phyloP scores from a whole-genome alignment of 192 early-diverging fungal genomes.

The Geosiphon pyriformis region DNA sequence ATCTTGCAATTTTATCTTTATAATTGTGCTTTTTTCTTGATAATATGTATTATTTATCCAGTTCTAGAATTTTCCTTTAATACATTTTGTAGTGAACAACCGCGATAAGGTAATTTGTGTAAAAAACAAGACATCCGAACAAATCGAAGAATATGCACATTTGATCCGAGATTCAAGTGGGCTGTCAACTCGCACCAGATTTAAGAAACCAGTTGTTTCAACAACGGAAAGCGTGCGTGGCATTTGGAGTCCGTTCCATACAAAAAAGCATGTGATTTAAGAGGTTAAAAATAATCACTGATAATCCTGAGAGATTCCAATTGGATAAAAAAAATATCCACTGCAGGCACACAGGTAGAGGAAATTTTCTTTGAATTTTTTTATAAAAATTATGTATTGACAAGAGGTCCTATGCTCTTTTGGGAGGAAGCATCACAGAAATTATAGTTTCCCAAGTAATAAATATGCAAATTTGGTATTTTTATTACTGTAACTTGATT shows the following conservation, averaged over 20 bases:
- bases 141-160: conserved; percentile 58
- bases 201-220: conserved; percentile 70
- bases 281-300: too few species aligned
- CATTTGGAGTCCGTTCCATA: conserved; percentile 80
- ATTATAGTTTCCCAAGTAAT: too few species aligned
- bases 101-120: conserved; percentile 62
- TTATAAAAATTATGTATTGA: too few species aligned
- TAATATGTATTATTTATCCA: background rate
- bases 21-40: background rate
- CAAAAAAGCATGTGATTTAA: conserved; percentile 60
- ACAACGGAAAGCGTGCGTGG: conserved; percentile 74
- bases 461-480: too few species aligned
- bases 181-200: conserved; percentile 46
- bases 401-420: too few species aligned
- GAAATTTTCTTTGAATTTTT: too few species aligned
- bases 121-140: conserved; percentile 50
- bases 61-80: background rate
- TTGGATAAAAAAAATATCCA: too few species aligned
- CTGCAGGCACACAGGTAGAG: too few species aligned
- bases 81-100: conserved; percentile 43
- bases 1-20: background rate
- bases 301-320: too few species aligned
- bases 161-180: conserved; percentile 64
- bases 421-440: too few species aligned
- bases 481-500: too few species aligned